A percentile compares a stretch with the other conserved stretches of the same genome.
phyloP scores from a whole-genome alignment of 768 basidiomycete genomes.

The Lanmaoa pseudosensibilis region DNA sequence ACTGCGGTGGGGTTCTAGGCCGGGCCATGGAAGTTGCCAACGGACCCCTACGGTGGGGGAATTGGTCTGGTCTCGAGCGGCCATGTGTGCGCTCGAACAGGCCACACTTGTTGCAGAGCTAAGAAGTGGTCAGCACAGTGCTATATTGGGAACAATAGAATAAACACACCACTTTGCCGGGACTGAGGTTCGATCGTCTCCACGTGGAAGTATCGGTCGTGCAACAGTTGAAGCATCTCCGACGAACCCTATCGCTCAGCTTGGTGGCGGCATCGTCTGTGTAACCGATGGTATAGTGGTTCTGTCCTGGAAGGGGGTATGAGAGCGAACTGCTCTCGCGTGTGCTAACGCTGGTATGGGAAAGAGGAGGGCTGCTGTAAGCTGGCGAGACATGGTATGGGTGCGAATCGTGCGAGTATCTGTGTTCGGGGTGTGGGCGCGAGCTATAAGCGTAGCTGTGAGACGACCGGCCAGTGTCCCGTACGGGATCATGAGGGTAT shows the following conservation, averaged over 20 bases:
- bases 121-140: constrained; percentile 2
- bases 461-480: constrained; percentile 33
- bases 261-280: constrained; percentile 84
- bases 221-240: constrained; percentile 82
- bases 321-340: constrained; percentile 31
- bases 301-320: constrained; percentile 41
- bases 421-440: constrained; percentile 29
- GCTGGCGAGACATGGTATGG: constrained; percentile 29
- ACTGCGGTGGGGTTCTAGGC: constrained; percentile 52
- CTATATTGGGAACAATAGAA: background rate
- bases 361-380: constrained; percentile 29
- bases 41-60: constrained; percentile 77
- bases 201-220: constrained; percentile 85
- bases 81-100: constrained; percentile 81
- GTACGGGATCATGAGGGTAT: constrained; percentile 35
- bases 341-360: constrained; percentile 22
- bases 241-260: constrained; percentile 70
- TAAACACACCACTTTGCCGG: constrained; percentile 68
- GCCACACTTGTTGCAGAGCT: constrained; percentile 68
- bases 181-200: constrained; percentile 73
- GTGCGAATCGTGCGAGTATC: constrained; percentile 36
- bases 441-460: constrained; percentile 36
- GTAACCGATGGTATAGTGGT: constrained; percentile 43
- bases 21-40: constrained; percentile 50
- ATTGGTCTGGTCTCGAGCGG: constrained; percentile 74